Evolutionary conservation across 768 basidiomycete genomes (phyloP), one percentile per base, ranked within the genome.

Genomic region (Rhizopogon salebrosus): DNA sequence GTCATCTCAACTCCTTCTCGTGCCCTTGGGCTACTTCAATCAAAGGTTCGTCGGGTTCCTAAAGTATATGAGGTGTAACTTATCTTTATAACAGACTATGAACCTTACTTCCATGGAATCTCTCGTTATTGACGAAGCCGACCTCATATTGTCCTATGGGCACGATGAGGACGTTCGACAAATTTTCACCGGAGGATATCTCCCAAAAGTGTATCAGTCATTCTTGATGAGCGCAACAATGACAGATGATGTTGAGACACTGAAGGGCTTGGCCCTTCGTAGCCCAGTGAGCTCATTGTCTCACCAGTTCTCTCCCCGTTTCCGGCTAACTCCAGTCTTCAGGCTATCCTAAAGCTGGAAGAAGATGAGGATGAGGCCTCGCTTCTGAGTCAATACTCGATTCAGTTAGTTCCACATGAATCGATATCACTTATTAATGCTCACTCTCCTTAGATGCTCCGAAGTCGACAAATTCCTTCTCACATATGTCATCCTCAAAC

Each of bases 381-480:
- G 4, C 77, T 85, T 56, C 75, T 98, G 8, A 92, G 81, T 22
- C 94, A 97, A 72, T 95, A 93, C 62, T 85, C 80, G 50, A 89
- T 92, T 53, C 80, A 76, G 88, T 90, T 56, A 9, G 78, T 65
- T 49, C 11, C 14, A 34, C 11, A 26, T 29, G 20, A 59, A 37
- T 16, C n/a, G n/a, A n/a, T n/a, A 16, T 45, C 13, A 34, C 27
- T 10, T 34, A n/a, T 29, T 7, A 24, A 20, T 41, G 59, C 27
- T 61, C 23, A 29, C 35, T 16, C 23, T 27, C 20, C 37, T 53
- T 56, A 89, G 88, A 56, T 93, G 92, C 63, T 84, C 91, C 11
- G 97, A 98, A 78, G 83, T 85, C 57, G 95, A 98, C 80, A 99
- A 98, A 72, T 99, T 98, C 71, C 84, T 99, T 13, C 79, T 98